Evolutionary conservation across 1,284 basidiomycete genomes (phyloP).

Genomic region (Pulchroboletus neoregius): DNA sequence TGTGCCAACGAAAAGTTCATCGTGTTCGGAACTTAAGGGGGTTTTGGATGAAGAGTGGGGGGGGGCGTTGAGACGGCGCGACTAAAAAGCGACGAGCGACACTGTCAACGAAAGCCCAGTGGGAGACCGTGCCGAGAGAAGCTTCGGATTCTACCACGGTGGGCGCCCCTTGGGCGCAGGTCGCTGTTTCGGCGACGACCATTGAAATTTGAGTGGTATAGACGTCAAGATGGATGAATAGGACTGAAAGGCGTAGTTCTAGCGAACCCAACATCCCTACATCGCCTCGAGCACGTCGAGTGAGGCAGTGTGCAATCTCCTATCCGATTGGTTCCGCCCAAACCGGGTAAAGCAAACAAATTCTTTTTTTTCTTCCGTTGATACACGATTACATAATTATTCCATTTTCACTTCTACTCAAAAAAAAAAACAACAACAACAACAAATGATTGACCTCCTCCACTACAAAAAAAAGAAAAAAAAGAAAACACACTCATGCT

Average conservation of each 20-base stretch:
- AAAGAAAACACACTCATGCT: constrained; percentile 6
- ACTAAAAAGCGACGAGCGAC: constrained; percentile 7
- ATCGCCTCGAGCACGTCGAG: constrained; percentile 14
- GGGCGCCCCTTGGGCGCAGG: constrained; percentile 20
- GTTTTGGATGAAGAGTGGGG: not conserved
- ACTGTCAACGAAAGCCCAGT: constrained; percentile 15
- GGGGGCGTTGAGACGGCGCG: constrained; percentile 13
- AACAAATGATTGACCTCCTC: not conserved
- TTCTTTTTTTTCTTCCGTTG: not conserved
- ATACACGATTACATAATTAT: not conserved
- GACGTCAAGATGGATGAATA: constrained; percentile 4
- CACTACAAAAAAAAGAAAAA: not conserved
- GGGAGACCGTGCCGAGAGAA: constrained; percentile 32
- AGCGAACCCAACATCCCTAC: constrained; percentile 14
- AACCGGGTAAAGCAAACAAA: not conserved
- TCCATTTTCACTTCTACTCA: not conserved
- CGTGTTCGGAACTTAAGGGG: not conserved
- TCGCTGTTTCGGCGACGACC: constrained; percentile 2
- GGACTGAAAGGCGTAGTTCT: not conserved
- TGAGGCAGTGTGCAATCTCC: constrained; percentile 28
- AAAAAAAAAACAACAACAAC: not conserved
- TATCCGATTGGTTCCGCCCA: constrained; percentile 25
- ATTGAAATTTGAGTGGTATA: constrained; percentile 1
- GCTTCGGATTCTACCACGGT: constrained; percentile 34
- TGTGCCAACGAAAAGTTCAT: constrained; percentile 34